Evolutionary conservation across 257 asterid species (phyloP).

Genomic region (Nicotiana knightiana): DNA sequence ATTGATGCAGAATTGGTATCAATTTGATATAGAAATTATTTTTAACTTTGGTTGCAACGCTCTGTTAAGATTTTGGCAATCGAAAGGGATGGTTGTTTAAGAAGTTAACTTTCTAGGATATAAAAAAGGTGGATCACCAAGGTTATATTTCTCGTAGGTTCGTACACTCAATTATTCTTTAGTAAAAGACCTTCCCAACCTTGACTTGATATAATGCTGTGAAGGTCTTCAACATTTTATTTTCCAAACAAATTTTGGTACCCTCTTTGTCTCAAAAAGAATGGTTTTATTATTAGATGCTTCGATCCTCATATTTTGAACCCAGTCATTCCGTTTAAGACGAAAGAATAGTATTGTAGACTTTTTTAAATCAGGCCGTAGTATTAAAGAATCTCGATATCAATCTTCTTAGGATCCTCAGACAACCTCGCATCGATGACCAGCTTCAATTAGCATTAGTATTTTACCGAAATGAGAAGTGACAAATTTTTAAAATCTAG

Average conservation of each 20-base stretch:
- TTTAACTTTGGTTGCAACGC: not conserved
- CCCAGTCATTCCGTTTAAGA: not conserved
- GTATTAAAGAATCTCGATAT: not conserved
- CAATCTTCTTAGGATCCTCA: not conserved
- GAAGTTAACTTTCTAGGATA: not conserved
- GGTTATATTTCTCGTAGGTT: not conserved
- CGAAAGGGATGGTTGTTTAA: not conserved
- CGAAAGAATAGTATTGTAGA: not conserved
- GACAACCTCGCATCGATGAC: not conserved
- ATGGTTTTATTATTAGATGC: not conserved
- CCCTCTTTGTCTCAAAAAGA: not conserved
- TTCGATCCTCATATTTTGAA: not conserved
- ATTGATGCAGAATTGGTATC: not conserved
- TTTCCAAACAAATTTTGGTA: not conserved
- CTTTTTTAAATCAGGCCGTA: not conserved
- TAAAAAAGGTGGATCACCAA: not conserved
- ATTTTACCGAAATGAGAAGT: not conserved
- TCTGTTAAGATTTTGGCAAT: not conserved
- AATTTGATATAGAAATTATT: not conserved
- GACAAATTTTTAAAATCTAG: not conserved
- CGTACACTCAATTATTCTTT: not conserved
- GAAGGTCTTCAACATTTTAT: not conserved
- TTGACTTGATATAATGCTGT: not conserved
- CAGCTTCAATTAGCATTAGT: not conserved
- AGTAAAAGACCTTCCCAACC: not conserved